phyloP scores from a whole-genome alignment of 257 asterid genomes.

The Solanum pimpinellifolium region DNA sequence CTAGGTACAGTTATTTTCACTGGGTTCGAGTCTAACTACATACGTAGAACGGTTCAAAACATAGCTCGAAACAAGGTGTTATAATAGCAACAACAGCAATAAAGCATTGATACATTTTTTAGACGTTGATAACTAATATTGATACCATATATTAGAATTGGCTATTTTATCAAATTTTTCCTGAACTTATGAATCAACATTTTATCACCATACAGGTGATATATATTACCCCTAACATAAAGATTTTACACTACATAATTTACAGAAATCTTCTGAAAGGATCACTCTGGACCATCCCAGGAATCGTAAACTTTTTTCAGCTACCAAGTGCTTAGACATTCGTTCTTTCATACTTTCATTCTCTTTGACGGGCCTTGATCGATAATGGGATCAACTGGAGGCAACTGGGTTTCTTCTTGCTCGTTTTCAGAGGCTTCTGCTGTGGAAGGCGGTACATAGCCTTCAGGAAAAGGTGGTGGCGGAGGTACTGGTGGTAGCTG shows the following conservation, averaged over 20 bases:
- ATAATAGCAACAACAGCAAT: not conserved
- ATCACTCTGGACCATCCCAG: not conserved
- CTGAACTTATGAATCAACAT: not conserved
- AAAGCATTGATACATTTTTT: not conserved
- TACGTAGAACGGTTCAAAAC: not conserved
- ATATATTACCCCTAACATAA: not conserved
- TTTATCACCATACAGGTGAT: not conserved
- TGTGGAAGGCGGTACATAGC: constrained; percentile 46
- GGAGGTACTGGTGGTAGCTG: constrained; percentile 88
- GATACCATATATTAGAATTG: not conserved
- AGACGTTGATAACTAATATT: not conserved
- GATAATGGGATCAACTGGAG: constrained; percentile 68
- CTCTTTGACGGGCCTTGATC: constrained; percentile 96
- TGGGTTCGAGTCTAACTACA: not conserved
- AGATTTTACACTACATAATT: not conserved
- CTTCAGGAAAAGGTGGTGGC: constrained; percentile 79
- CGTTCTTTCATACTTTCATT: constrained; percentile 34
- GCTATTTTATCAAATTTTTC: not conserved
- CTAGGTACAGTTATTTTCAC: not conserved
- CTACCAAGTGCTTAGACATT: not conserved
- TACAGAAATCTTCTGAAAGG: not conserved
- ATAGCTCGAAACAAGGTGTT: not conserved
- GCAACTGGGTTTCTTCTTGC: constrained; percentile 35
- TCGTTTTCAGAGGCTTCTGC: constrained; percentile 46
- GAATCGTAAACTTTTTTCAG: not conserved